Base-by-base conservation (phyloP, 73 alveolate species). In the Paramecium caudatum region DNA sequence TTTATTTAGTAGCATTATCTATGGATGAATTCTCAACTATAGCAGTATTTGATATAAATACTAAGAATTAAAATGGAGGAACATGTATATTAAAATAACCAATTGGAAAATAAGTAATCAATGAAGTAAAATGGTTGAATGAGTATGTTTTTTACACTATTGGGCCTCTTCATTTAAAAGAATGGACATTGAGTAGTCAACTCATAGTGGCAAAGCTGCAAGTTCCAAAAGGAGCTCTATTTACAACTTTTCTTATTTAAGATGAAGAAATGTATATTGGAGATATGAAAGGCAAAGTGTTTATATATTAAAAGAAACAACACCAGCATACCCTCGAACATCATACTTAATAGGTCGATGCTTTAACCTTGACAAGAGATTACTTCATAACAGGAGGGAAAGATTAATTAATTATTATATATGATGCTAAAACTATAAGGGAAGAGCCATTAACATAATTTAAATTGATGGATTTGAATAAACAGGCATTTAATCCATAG, bases 381-480 rank as follows among this genome's bases (percentile, higher is more conserved):
- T 80, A 82, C 55, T 94, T 97, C n/a, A 88, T 97, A 27, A 93
- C 98, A 32, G 99, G 99, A 30, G 98, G 96, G 9, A 97, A 97
- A 80, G 97, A 95, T 82, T 93, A 93, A 70, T 69, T 85, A 23
- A 91, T 97, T 27, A 23, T 43, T 3, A 62, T 97, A 19, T 69
- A 95, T 39, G 94, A 91, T 61, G 46, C 39, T 1, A 84, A 78
- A 17, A 90, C 91, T 33, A 86, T 96, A 47, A 63, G 83, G n/a
- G 37, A 43, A 37, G 88, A 74, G 0, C 32, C n/a, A 45, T 9
- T 74, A 8, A 7, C 21, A 8, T 7, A 36, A 30, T 21, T 74
- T 4, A 74, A 69, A 69, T 36, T 69, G 10, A 3, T 34, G 5
- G 86, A 69, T 36, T 13, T 34, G 5, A 15, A 7, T 8, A 69